Evolutionary conservation across 257 asterid genomes (phyloP), one percentile per base, ranked within the genome.

Genomic region (Striga asiatica): DNA sequence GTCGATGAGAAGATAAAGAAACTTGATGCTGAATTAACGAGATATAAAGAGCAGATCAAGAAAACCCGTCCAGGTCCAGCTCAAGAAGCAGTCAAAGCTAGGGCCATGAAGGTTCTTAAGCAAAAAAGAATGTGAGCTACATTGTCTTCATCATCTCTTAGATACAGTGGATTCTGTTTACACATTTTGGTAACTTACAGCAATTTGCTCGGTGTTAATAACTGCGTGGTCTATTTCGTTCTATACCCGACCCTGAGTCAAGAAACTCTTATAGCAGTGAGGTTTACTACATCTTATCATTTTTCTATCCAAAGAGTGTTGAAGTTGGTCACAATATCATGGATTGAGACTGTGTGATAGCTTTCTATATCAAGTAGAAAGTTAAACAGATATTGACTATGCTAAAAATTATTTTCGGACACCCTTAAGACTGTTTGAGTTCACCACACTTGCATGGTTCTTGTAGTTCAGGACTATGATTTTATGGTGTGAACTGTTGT

Each of bases 21-120:
- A 75, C 95, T 91, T 56, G 98, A 91, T 62, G 76, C 73, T 61
- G 98, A 91, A 56, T 77, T 87, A 43, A 73, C 85, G 2, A 77
- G 75, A 60, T 91, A 78, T 59, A 91, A 66, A 60, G 98, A 91
- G 61, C 98, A 91, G 81, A 73, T 87, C 38, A 87, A 87, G 81
- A 91, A 79, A 76, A 91, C 89, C 42, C 76, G 98, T 29, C 98
- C 95, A 18, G 98, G 98, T 54, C 98, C 98, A 47, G 97, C 97
- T 7, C 97, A 82, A 60, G 98, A 91, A 68, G 98, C 95, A 8
- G 83, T 91, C 34, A 91, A 91, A 76, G 93, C 94, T 71, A 85
- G 97, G 69, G 98, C 98, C 28, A 91, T 82, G 98, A 81, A 97
- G 78, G 77, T 91, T 74, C 93, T 91, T 55, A 91, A 87, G 84